These are phyloP conservation scores for Westerdykella ornata DNA, from an alignment of 2,329 filamentous ascomycete genomes.

Conservation along the genomic window DNA sequence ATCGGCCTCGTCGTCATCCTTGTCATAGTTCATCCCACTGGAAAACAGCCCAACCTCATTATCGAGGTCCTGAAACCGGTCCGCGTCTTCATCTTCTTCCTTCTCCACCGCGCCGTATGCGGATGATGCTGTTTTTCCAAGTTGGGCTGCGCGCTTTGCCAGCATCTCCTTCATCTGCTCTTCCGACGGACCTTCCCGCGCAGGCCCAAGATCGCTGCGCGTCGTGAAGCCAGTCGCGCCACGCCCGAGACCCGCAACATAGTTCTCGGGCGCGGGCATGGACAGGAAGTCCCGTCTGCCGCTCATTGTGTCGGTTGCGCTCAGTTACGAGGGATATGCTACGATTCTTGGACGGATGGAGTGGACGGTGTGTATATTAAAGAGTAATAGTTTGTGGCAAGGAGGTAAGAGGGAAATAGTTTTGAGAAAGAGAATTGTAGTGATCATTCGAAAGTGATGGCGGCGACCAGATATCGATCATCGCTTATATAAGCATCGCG, in stretches of 20 bases:
- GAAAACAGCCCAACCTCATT: constrained; percentile 96
- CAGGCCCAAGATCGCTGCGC: constrained; percentile 89
- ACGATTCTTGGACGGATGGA: too few relatives aligned
- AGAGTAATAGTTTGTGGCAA: too few relatives aligned
- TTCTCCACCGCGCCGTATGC: constrained; percentile 64
- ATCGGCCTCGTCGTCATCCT: constrained; percentile 96
- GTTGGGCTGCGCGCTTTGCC: constrained; percentile 80
- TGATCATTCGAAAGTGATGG: too few relatives aligned
- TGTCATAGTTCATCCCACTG: constrained; percentile 81
- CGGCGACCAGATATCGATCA: too few relatives aligned
- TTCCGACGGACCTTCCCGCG: constrained; percentile 88
- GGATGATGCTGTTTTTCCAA: constrained; percentile 64
- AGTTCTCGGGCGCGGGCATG: constrained; percentile 61
- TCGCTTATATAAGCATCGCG: too few relatives aligned
- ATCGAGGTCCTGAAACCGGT: constrained; percentile 89
- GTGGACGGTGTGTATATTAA: too few relatives aligned
- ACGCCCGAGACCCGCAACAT: constrained; percentile 90
- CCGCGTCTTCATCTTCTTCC: constrained; percentile 66
- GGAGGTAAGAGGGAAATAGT: too few relatives aligned
- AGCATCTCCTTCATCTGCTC: constrained; percentile 98
- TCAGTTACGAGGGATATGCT: too few relatives aligned
- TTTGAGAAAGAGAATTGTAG: too few relatives aligned
- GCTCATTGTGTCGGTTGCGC: constrained; percentile 45
- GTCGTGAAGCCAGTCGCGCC: constrained; percentile 98
- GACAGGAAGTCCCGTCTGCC: constrained; percentile 77